Evolutionary conservation across 2,329 filamentous ascomycete genomes (phyloP).

Genomic region (Colletotrichum caudatum): DNA sequence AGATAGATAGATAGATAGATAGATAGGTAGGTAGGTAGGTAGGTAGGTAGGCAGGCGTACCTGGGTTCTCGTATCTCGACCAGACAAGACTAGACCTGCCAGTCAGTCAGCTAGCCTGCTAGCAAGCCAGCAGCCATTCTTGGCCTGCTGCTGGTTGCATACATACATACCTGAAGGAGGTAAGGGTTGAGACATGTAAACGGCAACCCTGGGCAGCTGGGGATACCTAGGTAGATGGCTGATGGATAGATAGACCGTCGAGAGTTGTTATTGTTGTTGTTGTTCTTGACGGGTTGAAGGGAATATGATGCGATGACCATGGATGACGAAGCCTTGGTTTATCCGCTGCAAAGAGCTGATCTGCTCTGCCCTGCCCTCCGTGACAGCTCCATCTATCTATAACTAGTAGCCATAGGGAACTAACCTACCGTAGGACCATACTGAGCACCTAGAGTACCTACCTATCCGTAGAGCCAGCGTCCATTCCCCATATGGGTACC

Average conservation of each 20-base stretch:
- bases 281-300: background rate
- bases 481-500: background rate
- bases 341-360: background rate
- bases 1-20: no score
- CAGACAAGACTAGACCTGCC: background rate
- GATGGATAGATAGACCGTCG: background rate
- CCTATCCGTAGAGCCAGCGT: background rate
- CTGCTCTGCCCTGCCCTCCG: background rate
- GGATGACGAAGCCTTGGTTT: background rate
- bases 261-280: background rate
- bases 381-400: no score
- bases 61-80: background rate
- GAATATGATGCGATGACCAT: background rate
- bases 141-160: conserved; percentile 11
- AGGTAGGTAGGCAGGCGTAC: no score
- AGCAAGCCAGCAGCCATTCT: background rate
- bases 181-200: background rate
- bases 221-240: background rate
- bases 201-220: conserved; percentile 18
- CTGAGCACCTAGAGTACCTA: background rate
- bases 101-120: no score
- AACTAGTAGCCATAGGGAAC: background rate
- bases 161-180: background rate
- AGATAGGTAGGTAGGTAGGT: no score
- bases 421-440: background rate